Evolutionary conservation across 1,139 yeast species (phyloP).

Genomic region (Pichia sp.): DNA sequence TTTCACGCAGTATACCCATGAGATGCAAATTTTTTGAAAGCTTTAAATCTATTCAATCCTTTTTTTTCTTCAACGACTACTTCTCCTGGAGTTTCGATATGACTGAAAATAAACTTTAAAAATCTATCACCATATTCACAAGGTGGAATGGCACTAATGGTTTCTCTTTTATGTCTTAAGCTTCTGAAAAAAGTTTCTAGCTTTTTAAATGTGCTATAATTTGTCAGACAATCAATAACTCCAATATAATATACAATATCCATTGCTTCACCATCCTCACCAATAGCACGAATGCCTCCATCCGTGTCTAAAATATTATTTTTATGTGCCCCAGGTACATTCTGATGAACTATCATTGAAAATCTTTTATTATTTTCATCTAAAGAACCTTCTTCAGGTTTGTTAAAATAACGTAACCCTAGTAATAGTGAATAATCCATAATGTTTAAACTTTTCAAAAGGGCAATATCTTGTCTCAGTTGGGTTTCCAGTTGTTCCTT

Average conservation of each 20-base stretch:
- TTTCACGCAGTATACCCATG: conserved; percentile 6
- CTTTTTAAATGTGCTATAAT: conserved; percentile 68
- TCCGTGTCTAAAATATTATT: conserved; percentile 29
- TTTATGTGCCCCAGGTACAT: conserved; percentile 12
- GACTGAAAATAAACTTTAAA: conserved; percentile 54
- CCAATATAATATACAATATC: conserved; percentile 83
- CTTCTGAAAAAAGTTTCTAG: conserved; percentile 86
- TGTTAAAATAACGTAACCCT: conserved; percentile 67
- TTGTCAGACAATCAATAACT: conserved; percentile 87
- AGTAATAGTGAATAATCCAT: conserved; percentile 93
- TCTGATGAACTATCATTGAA: conserved; percentile 27
- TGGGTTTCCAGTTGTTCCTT: conserved; percentile 57
- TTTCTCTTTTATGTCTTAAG: conserved; percentile 57
- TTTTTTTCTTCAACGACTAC: conserved; percentile 2
- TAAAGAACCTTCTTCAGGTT: conserved; percentile 12
- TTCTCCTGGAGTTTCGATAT: conserved; percentile 16
- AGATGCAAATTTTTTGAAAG: conserved; percentile 5
- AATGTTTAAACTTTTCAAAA: conserved; percentile 68
- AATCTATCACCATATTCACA: conserved; percentile 85
- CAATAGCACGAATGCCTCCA: conserved; percentile 81
- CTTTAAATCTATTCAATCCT: conserved; percentile 5
- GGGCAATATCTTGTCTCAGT: conserved; percentile 64
- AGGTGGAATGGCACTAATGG: conserved; percentile 89
- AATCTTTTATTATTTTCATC: conserved; percentile 22
- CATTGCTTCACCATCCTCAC: conserved; percentile 55